Base-by-base conservation (phyloP, 2,329 filamentous ascomycete genomes). In the Tympanopsis confertula region DNA sequence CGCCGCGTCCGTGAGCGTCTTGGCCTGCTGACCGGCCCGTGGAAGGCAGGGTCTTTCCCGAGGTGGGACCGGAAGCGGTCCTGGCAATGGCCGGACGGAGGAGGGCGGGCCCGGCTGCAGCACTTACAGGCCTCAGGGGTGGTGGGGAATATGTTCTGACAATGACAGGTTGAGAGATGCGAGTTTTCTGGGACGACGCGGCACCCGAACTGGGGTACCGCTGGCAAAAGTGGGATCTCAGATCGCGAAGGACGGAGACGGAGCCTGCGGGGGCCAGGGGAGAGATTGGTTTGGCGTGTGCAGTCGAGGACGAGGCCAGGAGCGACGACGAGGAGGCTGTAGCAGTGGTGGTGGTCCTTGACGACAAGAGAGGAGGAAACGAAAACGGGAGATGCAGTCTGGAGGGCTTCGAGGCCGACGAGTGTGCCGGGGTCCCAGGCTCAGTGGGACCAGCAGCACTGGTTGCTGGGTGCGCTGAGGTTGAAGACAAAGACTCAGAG, bases 81-180 rank as follows among this genome's bases (percentile, higher is more conserved):
- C 7, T 15, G 7, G 17, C 13, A 15, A 10, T n/a, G 30, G 30
- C 7, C 7, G 30, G 13, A 18, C 13, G 13, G 30, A 18, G 7
- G 13, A 18, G 17, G 13, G 13, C 13, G 17, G 13, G 24, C 10
- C 24, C 24, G 24, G 10, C 24, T 28, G 10, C 10, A 28, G 24
- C 10, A 10, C 10, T 35, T 3, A 49, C 39, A 26, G 56, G 53
- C 1, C 62, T 57, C 15, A 56, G 52, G 12, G 56, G 45, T 1
- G 63, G 65, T 1, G 70, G 68, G 32, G 71, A 74, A 50, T 80
- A 79, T 36, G 74, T 79, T 41, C 74, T 67, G 18, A 80, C 76
- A 28, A 80, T 70, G 40, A 80, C 73, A n/a, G 76, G 76, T 43
- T 78, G 73, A 3, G 71, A 77, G 49, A 74, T 77, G 28, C 73